Conservation (phyloP, 1,284 basidiomycete species). For the Megacollybia platyphylla region DNA sequence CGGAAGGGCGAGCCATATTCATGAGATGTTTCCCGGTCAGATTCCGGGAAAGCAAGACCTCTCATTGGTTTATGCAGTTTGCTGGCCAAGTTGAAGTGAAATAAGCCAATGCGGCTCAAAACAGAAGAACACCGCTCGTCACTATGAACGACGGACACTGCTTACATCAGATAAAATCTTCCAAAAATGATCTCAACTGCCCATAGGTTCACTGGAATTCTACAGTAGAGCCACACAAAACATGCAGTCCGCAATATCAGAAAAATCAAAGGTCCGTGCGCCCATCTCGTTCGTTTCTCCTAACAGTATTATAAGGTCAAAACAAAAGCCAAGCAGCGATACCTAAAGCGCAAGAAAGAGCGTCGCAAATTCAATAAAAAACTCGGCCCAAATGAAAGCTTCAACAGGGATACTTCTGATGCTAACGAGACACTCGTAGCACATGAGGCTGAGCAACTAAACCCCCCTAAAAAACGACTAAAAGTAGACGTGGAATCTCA, state of each 20-base stretch:
- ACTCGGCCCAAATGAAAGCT: constrained; percentile 9
- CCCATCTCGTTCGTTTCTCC: too few relatives aligned
- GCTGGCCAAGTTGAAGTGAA: too few relatives aligned
- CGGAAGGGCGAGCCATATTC: constrained; percentile 43
- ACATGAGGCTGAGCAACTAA: constrained; percentile 11
- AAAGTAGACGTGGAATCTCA: constrained; percentile 16
- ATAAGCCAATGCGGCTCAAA: too few relatives aligned
- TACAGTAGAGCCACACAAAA: too few relatives aligned
- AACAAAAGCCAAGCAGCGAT: constrained; percentile 50
- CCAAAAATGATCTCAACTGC: too few relatives aligned
- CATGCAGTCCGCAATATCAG: too few relatives aligned
- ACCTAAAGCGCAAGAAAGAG: constrained; percentile 54
- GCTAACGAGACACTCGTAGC: constrained; percentile 3
- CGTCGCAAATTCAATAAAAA: constrained; percentile 41
- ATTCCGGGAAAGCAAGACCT: neutral
- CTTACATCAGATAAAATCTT: too few relatives aligned
- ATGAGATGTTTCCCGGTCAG: constrained; percentile 32
- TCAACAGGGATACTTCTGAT: constrained; percentile 7
- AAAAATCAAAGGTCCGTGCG: too few relatives aligned
- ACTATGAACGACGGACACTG: too few relatives aligned
- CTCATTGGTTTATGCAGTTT: too few relatives aligned
- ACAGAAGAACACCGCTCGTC: too few relatives aligned
- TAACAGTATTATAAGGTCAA: constrained; percentile 17
- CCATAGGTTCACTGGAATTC: too few relatives aligned
- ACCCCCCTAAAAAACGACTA: constrained; percentile 27